Evolutionary conservation across 768 basidiomycete species (phyloP), one percentile per base, ranked within the genome.

Genomic region (Mycena amicta): DNA sequence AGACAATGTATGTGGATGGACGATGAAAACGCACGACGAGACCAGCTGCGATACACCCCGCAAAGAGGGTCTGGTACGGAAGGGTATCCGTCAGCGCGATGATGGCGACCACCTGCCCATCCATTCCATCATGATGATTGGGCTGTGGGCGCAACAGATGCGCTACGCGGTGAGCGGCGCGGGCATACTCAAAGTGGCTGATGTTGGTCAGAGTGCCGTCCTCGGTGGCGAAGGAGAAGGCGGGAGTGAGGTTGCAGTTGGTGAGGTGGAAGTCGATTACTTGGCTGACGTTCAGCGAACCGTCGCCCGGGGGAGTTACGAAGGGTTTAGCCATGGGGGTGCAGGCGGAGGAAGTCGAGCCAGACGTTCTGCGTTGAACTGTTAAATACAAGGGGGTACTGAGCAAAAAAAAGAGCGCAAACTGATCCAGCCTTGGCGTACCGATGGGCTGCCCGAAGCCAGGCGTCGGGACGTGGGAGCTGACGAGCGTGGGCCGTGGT

Each of bases 91-190:
- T 64, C 12, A 72, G 67, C 11, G 72, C 72, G 11, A 81, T 66
- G 18, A 80, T 58, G 0, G 71, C 76, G 4, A 80, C 62, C 5
- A 78, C 68, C 18, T 63, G 66, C 13, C 69, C 70, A n/a, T 74
- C 69, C 1, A 60, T 56, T 1, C 47, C 52, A n/a, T n/a, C n/a
- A n/a, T n/a, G n/a, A n/a, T n/a, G n/a, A 8, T n/a, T n/a, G n/a
- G 73, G 68, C 18, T 59, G 57, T 1, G 77, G 78, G 16, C 75
- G 71, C 6, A 80, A 28, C 13, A 62, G 56, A 57, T 76, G 75
- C 0, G 79, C 78, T 23, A 76, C 65, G 20, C 79, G 74, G 57
- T 81, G 76, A 46, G 71, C 72, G 11, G 80, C 81, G 6, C 75
- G 74, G 15, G 71, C 74, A 61, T 80, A 82, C 52, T 82, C 78